Evolutionary conservation across 331 rosid genomes (phyloP), one percentile per base, ranked within the genome.

Genomic region (Dryas integrifolia): DNA sequence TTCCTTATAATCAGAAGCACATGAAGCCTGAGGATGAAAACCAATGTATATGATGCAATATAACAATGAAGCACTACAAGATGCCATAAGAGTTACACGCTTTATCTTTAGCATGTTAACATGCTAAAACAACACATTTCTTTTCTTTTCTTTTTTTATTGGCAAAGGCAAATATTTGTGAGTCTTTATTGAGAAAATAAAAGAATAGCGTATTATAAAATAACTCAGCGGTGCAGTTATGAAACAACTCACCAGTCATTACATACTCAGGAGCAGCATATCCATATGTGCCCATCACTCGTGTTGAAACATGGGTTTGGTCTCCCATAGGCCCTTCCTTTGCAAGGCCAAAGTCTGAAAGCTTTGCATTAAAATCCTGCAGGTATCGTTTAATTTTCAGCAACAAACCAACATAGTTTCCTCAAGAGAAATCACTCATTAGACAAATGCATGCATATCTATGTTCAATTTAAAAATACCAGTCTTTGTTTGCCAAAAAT

Each of bases 251-350:
- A 91, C 97, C 98, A 58, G 98, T 92, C 98, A 92, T 92, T 69
- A 92, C 90, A 78, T 92, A 92, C 84, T 92, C 98, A 0, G 97
- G 97, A 48, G 97, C 97, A 79, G 96, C 96, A 81, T 91, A 91
- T 76, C 97, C 97, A 26, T 91, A 89, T n/a, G 97, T 91, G 55
- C 97, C 97, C 97, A 91, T 91, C 79, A 91, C 97, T 58, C 97
- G 81, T 57, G 98, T 92, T 79, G 98, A 92, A 82, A 92, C 98
- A 78, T 92, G 98, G 77, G 98, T 92, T 82, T 92, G 97, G 79
- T 92, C 98, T 58, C 98, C 98, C 93, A 92, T 88, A 3, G 98
- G 98, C 35, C 98, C 98, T 81, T 88, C 98, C 91, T 92, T 92
- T 58, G 98, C 98, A 77, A 92, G 98, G 72, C 98, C 98, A 58